Percentiles rank a stretch among this genome's conserved stretches.
Conservation (phyloP, 2,329 filamentous ascomycete species). For the Hypoxylon sp. region DNA sequence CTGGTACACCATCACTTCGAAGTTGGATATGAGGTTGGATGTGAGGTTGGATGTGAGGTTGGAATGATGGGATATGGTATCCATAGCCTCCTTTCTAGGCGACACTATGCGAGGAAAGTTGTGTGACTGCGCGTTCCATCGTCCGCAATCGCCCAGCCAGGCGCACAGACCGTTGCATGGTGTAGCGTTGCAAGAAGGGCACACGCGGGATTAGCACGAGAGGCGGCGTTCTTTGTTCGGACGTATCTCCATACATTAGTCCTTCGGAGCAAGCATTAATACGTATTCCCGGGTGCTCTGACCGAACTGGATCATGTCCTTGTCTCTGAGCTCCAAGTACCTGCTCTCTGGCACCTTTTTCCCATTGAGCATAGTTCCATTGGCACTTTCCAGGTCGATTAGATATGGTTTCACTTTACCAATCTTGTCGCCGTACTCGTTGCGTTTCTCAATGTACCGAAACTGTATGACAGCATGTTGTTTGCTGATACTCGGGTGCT, state of each 20-base stretch:
- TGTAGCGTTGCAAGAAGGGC: slow-evolving; percentile 26
- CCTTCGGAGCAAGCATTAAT: slow-evolving; percentile 80
- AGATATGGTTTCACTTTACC: slow-evolving; percentile 88
- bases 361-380: slow-evolving; percentile 88
- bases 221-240: slow-evolving; percentile 21
- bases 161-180: slow-evolving; percentile 25
- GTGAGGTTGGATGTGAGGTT: slow-evolving; percentile 10
- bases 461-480: slow-evolving; percentile 98
- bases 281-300: slow-evolving; percentile 94
- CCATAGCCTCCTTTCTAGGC: slow-evolving; percentile 11
- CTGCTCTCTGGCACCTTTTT: slow-evolving; percentile 80
- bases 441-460: slow-evolving; percentile 83
- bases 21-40: slow-evolving; percentile 14
- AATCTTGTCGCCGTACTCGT: slow-evolving; percentile 88
- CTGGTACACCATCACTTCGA: slow-evolving; percentile 5
- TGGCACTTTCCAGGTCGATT: slow-evolving; percentile 93
- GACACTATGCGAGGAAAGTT: slow-evolving; percentile 15
- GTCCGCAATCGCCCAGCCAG: slow-evolving; percentile 8
- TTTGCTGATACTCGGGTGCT: slow-evolving; percentile 94
- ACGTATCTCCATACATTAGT: slow-evolving; percentile 51
- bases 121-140: slow-evolving; percentile 18
- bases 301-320: slow-evolving; percentile 91
- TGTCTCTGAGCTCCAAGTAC: slow-evolving; percentile 88
- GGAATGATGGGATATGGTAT: neutral
- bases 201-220: slow-evolving; percentile 18